phyloP scores from a whole-genome alignment of 345 rosid species.

The Ailanthus altissimus region DNA sequence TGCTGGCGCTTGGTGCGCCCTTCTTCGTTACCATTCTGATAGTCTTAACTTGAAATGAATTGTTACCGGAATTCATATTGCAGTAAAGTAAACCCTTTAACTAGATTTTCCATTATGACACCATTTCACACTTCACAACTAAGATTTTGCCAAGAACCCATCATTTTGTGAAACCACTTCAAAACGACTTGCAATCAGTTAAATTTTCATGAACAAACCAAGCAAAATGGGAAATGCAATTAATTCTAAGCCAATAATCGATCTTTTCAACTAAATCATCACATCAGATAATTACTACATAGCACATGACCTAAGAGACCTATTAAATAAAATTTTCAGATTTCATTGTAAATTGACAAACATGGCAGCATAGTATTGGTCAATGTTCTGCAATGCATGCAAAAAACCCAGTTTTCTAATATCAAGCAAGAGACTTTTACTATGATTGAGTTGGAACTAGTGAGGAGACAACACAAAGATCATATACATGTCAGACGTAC shows the following conservation, averaged over 20 bases:
- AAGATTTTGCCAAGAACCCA: background rate
- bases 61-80: background rate
- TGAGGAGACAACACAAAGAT: too few relatives aligned
- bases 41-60: conserved; percentile 3
- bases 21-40: background rate
- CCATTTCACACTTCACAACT: background rate
- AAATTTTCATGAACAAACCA: background rate
- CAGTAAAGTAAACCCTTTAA: background rate
- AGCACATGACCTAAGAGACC: background rate
- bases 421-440: background rate
- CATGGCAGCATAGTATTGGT: background rate
- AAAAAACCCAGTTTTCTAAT: too few relatives aligned
- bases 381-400: background rate
- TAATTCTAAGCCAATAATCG: background rate
- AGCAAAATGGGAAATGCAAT: background rate
- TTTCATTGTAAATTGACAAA: background rate
- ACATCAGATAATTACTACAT: too few relatives aligned
- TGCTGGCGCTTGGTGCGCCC: too few relatives aligned
- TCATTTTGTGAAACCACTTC: background rate
- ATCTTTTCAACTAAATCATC: too few relatives aligned
- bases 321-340: background rate
- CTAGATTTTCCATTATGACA: background rate
- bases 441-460: too few relatives aligned
- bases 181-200: background rate
- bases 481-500: too few relatives aligned